Conservation (phyloP, 2,329 filamentous ascomycete species). For the Claviceps sp. region DNA sequence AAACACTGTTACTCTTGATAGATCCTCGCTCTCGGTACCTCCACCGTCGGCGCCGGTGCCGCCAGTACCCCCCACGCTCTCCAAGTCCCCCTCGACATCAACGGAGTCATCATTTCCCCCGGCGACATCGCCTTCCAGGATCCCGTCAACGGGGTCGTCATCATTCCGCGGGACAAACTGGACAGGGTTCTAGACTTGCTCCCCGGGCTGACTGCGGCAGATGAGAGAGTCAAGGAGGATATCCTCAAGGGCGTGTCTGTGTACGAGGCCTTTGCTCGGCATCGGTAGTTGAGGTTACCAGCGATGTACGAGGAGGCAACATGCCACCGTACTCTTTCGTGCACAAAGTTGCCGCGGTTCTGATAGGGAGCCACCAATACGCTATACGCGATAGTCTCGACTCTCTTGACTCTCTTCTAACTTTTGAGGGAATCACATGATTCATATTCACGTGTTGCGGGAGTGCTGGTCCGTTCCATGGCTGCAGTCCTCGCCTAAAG, state of each 20-base stretch:
- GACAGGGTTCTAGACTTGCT: constrained; percentile 47
- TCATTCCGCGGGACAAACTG: constrained; percentile 49
- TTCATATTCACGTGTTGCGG: no score
- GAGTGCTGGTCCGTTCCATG: no score
- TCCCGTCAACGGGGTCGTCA: constrained; percentile 53
- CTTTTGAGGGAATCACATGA: no score
- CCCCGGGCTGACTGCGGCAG: constrained; percentile 35
- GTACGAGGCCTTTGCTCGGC: constrained; percentile 51
- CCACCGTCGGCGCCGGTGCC: constrained; percentile 43
- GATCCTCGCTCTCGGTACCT: constrained; percentile 44
- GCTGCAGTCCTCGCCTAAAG: no score
- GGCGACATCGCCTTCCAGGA: constrained; percentile 62
- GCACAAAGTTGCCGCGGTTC: no score
- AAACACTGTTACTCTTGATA: constrained; percentile 10
- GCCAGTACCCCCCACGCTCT: constrained; percentile 43
- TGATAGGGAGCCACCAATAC: no score
- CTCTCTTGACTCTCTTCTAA: no score
- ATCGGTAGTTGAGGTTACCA: constrained; percentile 20
- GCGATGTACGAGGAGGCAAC: not conserved
- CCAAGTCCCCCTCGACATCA: constrained; percentile 29
- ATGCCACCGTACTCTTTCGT: no score
- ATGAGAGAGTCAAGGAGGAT: constrained; percentile 49
- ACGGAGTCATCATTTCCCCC: constrained; percentile 28
- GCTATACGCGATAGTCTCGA: no score
- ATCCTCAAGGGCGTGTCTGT: constrained; percentile 50